Percentiles rank a stretch among this genome's conserved stretches.
Evolutionary conservation across 305 asterid species (phyloP).

Genomic region (Nicotiana rustica): DNA sequence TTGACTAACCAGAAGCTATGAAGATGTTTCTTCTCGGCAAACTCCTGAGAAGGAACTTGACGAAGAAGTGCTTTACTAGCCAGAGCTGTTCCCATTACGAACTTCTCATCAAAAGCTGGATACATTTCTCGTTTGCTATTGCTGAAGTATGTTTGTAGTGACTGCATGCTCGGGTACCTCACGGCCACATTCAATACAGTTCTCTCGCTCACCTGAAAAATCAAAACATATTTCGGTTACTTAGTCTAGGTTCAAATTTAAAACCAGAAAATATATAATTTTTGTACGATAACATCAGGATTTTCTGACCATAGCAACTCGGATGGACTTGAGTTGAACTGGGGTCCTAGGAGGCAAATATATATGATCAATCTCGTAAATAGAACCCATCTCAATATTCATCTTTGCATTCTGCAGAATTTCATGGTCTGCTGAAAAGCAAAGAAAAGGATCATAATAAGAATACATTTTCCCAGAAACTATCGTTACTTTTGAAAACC

Average conservation of each 20-base stretch:
- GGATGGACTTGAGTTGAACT: conserved; percentile 69
- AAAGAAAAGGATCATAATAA: neutral
- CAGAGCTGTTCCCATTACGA: conserved; percentile 67
- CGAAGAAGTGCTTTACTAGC: conserved; percentile 73
- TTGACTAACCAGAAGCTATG: conserved; percentile 67
- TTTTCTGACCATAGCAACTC: conserved; percentile 74
- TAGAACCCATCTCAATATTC: conserved; percentile 56
- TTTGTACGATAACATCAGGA: neutral
- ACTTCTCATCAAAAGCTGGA: conserved; percentile 85
- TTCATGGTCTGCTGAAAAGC: conserved; percentile 32
- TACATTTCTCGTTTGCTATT: conserved; percentile 68
- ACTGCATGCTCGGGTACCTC: conserved; percentile 77
- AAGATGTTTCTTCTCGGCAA: conserved; percentile 58
- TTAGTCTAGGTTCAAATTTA: neutral
- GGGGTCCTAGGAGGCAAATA: conserved; percentile 76
- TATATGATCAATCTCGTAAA: conserved; percentile 78
- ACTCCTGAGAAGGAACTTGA: conserved; percentile 59
- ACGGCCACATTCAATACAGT: conserved; percentile 63
- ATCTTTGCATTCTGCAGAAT: conserved; percentile 13
- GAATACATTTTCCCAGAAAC: conserved; percentile 1
- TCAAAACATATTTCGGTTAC: neutral
- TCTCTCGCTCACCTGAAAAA: conserved; percentile 74
- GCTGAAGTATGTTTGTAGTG: conserved; percentile 66
- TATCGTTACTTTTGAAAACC: neutral
- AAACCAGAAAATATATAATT: neutral